Conservation (phyloP, 768 basidiomycete genomes). For the Pisolithus microcarpus region DNA sequence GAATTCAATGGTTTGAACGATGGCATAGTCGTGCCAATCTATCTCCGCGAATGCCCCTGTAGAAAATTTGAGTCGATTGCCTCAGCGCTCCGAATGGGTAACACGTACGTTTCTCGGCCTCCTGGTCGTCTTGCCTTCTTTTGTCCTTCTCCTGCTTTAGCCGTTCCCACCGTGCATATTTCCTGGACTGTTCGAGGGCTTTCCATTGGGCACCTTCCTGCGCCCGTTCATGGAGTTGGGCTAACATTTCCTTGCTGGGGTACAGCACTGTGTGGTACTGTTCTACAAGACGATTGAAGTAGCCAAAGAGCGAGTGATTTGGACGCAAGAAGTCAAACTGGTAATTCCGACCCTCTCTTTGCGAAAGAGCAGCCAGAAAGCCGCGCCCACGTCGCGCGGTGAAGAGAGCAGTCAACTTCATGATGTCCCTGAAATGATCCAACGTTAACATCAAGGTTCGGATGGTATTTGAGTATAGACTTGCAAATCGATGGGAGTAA, state of each 20-base stretch:
- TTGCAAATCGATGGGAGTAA: slow-evolving; percentile 85
- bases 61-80: slow-evolving; percentile 4
- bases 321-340: slow-evolving; percentile 98
- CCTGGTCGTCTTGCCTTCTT: slow-evolving; percentile 83
- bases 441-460: background rate
- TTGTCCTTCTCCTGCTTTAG: slow-evolving; percentile 78
- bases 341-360: slow-evolving; percentile 88
- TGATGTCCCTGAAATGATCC: slow-evolving; percentile 62
- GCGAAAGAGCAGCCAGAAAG: slow-evolving; percentile 80
- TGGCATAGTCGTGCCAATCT: slow-evolving; percentile 99
- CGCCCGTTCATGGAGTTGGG: slow-evolving; percentile 61
- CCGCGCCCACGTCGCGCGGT: slow-evolving; percentile 84
- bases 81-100: background rate
- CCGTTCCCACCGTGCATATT: slow-evolving; percentile 85
- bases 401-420: slow-evolving; percentile 94
- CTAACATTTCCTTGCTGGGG: slow-evolving; percentile 70
- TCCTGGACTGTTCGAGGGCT: slow-evolving; percentile 65
- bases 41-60: slow-evolving; percentile 91
- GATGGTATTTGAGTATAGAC: slow-evolving; percentile 22
- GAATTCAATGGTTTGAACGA: slow-evolving; percentile 97
- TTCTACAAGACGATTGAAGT: slow-evolving; percentile 95
- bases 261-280: slow-evolving; percentile 89
- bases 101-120: slow-evolving; percentile 79
- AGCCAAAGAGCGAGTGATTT: slow-evolving; percentile 91
- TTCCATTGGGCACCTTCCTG: slow-evolving; percentile 67